Base-by-base conservation (phyloP, 169 alveolate genomes). In the Babesia bovis region DNA sequence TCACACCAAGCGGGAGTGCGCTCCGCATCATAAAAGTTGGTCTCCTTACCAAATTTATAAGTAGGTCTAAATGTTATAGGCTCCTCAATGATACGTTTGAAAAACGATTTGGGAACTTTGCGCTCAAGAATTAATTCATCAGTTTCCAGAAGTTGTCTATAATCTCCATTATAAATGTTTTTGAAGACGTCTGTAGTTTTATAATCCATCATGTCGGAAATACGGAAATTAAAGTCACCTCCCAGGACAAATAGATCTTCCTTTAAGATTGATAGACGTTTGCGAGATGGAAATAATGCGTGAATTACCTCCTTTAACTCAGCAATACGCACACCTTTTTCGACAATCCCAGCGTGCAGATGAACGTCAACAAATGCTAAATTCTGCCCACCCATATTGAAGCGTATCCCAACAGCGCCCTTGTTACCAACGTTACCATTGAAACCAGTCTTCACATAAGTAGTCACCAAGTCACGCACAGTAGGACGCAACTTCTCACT, bases 1-100 rank as follows among this genome's bases (percentile, higher is more conserved):
- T 49, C 86, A 49, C 86, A 78, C 95, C 97, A 96, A 0, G 99
- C 94, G 30, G 99, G 99, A 0, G 90, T 70, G 69, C 99, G 91
- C 32, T 93, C 84, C 28, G 89, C 85, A 44, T 94, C 96, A 75
- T 93, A 94, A 32, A 49, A 74, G 67, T 88, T 77, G 25, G 94
- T 85, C n/a, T 94, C 95, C 25, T 73, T 68, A 61, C 74, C 85
- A 87, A 83, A 95, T 83, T 95, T 94, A 84, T 95, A 95, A 9
- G 98, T 95, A 1, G 98, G 98, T n/a, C 69, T 66, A 83, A 95
- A 95, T 13, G 72, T 71, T 12, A 94, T 87, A 21, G 83, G 61
- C 15, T 89, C 94, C 82, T 95, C 98, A 41, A 87, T 50, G 59
- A 90, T 53, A 38, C 26, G 26, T 35, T 49, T 33, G 19, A 81